Conservation (phyloP, 495 filamentous ascomycete genomes). For the Amphirosellinia nigrospora region DNA sequence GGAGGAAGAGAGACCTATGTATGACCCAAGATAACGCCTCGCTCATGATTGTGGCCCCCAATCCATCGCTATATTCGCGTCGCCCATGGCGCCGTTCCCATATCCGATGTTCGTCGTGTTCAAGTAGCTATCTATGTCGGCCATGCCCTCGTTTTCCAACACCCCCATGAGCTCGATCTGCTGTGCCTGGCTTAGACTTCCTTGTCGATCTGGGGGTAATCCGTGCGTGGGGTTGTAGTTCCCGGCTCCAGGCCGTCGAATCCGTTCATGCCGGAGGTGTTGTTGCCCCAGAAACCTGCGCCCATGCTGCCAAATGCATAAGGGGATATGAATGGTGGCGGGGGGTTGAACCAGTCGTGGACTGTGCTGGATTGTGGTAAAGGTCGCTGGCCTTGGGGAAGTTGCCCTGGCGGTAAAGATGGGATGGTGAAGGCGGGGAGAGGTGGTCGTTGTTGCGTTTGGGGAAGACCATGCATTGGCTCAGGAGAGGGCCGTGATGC, state of each 20-base stretch:
- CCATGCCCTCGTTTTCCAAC: slow-evolving; percentile 68
- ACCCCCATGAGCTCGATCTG: slow-evolving; percentile 73
- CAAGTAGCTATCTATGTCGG: slow-evolving; percentile 66
- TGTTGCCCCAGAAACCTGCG: slow-evolving; percentile 51
- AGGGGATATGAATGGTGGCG: slow-evolving; percentile 59
- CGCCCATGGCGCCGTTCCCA: slow-evolving; percentile 30
- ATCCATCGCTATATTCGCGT: slow-evolving; percentile 29
- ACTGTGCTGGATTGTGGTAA: slow-evolving; percentile 42
- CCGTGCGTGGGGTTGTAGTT: slow-evolving; percentile 36
- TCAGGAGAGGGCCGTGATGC: slow-evolving; percentile 38
- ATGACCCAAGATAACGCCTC: slow-evolving; percentile 15
- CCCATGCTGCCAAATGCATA: slow-evolving; percentile 57
- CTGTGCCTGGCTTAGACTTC: slow-evolving; percentile 72
- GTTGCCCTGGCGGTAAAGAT: slow-evolving; percentile 37
- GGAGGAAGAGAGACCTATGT: slow-evolving; percentile 2
- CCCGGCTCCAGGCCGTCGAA: slow-evolving; percentile 37
- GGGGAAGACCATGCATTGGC: slow-evolving; percentile 28
- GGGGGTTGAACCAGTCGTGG: slow-evolving; percentile 54
- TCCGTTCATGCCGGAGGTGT: slow-evolving; percentile 44
- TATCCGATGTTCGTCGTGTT: slow-evolving; percentile 45
- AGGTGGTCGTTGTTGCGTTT: slow-evolving; percentile 31
- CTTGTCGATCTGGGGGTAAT: slow-evolving; percentile 54
- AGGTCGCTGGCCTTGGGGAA: slow-evolving; percentile 45
- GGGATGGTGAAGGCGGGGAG: slow-evolving; percentile 48
- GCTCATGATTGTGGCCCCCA: slow-evolving; percentile 32